phyloP scores from a whole-genome alignment of 495 filamentous ascomycete species.

The Pyronema domesticum region DNA sequence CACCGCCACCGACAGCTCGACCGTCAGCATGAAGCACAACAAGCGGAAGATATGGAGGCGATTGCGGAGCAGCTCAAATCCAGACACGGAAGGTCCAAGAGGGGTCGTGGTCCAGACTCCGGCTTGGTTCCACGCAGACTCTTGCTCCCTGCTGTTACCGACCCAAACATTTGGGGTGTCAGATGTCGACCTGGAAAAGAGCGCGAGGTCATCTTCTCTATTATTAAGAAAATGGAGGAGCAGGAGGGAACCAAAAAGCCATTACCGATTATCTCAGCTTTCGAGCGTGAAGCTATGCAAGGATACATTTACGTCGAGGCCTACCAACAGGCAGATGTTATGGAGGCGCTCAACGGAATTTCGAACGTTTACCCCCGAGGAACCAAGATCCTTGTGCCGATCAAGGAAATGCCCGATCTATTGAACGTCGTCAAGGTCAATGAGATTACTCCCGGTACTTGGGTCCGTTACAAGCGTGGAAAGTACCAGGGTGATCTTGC shows the following conservation, averaged over 20 bases:
- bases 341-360: slow-evolving; percentile 61
- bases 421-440: slow-evolving; percentile 74
- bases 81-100: slow-evolving; percentile 48
- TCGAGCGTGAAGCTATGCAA: slow-evolving; percentile 77
- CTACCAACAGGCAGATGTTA: slow-evolving; percentile 64
- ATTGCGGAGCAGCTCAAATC: slow-evolving; percentile 71
- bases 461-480: slow-evolving; percentile 72
- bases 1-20: slow-evolving; percentile 87
- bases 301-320: slow-evolving; percentile 95
- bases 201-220: slow-evolving; percentile 64
- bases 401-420: slow-evolving; percentile 94
- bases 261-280: slow-evolving; percentile 65
- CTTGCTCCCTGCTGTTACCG: slow-evolving; percentile 81
- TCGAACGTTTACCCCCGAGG: slow-evolving; percentile 68
- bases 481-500: slow-evolving; percentile 83
- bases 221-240: slow-evolving; percentile 77
- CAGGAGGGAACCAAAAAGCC: slow-evolving; percentile 52
- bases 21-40: slow-evolving; percentile 63
- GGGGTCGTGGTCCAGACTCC: slow-evolving; percentile 34
- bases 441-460: slow-evolving; percentile 69
- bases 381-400: slow-evolving; percentile 73
- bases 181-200: slow-evolving; percentile 91
- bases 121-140: slow-evolving; percentile 69
- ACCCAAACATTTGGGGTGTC: slow-evolving; percentile 90
- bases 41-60: slow-evolving; percentile 67